Evolutionary conservation across 2,329 filamentous ascomycete genomes (phyloP).

Genomic region (Calonectria pauciramosa): DNA sequence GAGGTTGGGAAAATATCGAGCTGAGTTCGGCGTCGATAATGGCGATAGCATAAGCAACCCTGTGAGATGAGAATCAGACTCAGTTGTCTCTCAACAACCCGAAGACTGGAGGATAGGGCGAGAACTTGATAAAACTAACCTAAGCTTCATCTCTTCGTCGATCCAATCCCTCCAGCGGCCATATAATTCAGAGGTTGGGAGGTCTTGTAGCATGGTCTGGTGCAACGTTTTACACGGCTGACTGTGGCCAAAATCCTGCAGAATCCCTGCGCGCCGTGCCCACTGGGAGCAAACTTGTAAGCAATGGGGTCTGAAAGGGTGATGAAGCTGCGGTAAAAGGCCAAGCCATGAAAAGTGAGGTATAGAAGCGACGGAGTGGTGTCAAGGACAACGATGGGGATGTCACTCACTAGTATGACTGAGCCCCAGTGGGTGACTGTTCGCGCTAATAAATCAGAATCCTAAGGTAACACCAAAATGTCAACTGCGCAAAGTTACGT

Average conservation of each 20-base stretch:
- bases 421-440: background rate
- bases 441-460: background rate
- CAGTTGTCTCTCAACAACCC: background rate
- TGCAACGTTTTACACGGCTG: background rate
- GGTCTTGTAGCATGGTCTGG: background rate
- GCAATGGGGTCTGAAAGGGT: background rate
- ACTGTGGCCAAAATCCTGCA: background rate
- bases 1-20: background rate
- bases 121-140: background rate
- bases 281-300: background rate
- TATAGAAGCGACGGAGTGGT: background rate
- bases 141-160: background rate
- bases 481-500: background rate
- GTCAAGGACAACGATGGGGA: background rate
- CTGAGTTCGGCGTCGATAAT: background rate
- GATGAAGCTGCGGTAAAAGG: background rate
- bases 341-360: background rate
- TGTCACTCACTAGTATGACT: background rate
- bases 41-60: background rate
- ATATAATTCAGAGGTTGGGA: background rate
- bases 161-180: background rate
- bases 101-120: background rate
- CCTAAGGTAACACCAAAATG: background rate
- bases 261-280: background rate
- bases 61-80: background rate